Conservation (phyloP, 1,139 yeast genomes). For the Kodamaea plutei region DNA sequence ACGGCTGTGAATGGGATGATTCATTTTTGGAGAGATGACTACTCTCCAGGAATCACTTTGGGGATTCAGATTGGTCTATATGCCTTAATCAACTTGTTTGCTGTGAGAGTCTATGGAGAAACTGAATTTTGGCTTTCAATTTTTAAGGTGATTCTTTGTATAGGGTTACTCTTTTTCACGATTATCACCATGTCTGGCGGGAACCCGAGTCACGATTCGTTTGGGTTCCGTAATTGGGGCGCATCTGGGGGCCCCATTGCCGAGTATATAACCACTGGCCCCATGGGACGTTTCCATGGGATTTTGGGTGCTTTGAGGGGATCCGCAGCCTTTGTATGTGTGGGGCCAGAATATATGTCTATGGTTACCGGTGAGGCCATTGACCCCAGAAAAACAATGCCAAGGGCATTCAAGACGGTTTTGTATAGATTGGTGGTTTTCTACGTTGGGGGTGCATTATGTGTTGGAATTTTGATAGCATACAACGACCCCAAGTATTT, state of each 20-base stretch:
- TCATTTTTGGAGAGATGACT: slow-evolving; percentile 77
- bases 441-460: slow-evolving; percentile 51
- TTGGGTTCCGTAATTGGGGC: slow-evolving; percentile 66
- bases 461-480: slow-evolving; percentile 38
- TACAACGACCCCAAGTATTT: slow-evolving; percentile 37
- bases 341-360: slow-evolving; percentile 81
- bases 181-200: slow-evolving; percentile 84
- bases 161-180: slow-evolving; percentile 70
- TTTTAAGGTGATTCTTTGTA: slow-evolving; percentile 65
- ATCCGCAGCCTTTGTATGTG: slow-evolving; percentile 64
- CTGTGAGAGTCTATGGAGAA: slow-evolving; percentile 75
- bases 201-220: slow-evolving; percentile 61
- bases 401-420: slow-evolving; percentile 75
- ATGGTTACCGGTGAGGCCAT: slow-evolving; percentile 82
- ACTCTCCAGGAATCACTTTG: slow-evolving; percentile 62
- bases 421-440: slow-evolving; percentile 66
- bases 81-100: slow-evolving; percentile 61
- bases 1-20: slow-evolving; percentile 75
- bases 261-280: slow-evolving; percentile 51
- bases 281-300: slow-evolving; percentile 66
- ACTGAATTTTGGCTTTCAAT: slow-evolving; percentile 77
- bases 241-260: slow-evolving; percentile 48
- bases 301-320: slow-evolving; percentile 55
- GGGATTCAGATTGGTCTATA: slow-evolving; percentile 61
- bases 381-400: slow-evolving; percentile 74